Evolutionary conservation across 768 basidiomycete species (phyloP).

Genomic region (Collybiopsis confluens): DNA sequence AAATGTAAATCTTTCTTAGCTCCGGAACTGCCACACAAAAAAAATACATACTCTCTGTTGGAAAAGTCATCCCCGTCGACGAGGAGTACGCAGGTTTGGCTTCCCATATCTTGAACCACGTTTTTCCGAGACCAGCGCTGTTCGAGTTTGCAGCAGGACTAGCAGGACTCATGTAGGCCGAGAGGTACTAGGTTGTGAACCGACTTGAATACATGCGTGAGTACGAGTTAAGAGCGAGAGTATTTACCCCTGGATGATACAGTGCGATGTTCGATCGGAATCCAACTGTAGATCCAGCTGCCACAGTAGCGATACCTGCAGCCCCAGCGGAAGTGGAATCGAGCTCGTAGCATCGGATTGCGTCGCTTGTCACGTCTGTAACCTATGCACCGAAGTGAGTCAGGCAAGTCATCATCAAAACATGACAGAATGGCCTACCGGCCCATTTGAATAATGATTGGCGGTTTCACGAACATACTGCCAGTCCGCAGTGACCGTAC

Average conservation of each 20-base stretch:
- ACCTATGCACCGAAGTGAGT: constrained; percentile 17
- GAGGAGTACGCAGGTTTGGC: constrained; percentile 27
- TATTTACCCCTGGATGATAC: constrained; percentile 29
- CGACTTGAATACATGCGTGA: background rate
- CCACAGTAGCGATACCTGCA: constrained; percentile 24
- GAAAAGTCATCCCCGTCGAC: constrained; percentile 26
- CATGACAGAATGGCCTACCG: constrained; percentile 18
- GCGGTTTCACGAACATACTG: constrained; percentile 31
- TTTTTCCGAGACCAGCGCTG: constrained; percentile 36
- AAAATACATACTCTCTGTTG: constrained; percentile 18
- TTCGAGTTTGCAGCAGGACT: constrained; percentile 29
- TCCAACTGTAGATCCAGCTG: constrained; percentile 24
- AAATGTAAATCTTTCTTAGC: too few relatives aligned
- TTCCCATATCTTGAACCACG: constrained; percentile 44
- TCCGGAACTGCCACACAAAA: background rate
- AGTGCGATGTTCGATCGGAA: constrained; percentile 29
- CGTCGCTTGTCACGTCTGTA: constrained; percentile 29
- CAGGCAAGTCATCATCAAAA: background rate
- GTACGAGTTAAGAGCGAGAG: background rate
- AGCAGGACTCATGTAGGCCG: constrained; percentile 28
- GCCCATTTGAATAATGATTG: constrained; percentile 28
- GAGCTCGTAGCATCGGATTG: constrained; percentile 31
- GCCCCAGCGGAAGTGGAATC: constrained; percentile 20
- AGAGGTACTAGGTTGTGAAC: constrained; percentile 21
- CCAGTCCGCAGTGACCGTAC: constrained; percentile 24